phyloP scores from a whole-genome alignment of 1,284 basidiomycete genomes.

The Psilocybe mexicana region DNA sequence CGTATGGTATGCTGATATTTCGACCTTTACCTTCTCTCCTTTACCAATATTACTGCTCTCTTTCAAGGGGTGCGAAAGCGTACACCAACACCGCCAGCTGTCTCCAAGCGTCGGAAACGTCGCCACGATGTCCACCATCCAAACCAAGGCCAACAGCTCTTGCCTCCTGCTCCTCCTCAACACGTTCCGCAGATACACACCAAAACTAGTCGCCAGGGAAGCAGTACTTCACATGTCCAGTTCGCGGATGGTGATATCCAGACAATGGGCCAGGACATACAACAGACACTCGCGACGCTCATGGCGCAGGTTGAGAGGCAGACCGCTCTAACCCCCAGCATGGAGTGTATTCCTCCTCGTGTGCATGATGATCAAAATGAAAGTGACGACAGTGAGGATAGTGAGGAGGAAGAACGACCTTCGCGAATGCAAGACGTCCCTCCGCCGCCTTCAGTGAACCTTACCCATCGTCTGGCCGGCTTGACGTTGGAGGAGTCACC shows the following conservation, averaged over 20 bases:
- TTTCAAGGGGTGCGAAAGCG: too few species aligned
- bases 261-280: not conserved
- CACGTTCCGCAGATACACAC: too few species aligned
- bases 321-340: not conserved
- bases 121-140: too few species aligned
- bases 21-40: not conserved
- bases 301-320: not conserved
- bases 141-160: too few species aligned
- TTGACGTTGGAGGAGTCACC: constrained; percentile 3
- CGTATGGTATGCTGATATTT: not conserved
- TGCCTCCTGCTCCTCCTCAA: too few species aligned
- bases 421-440: not conserved
- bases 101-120: too few species aligned
- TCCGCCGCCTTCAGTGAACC: not conserved
- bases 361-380: not conserved
- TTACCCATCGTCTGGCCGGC: not conserved
- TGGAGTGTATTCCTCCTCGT: too few species aligned
- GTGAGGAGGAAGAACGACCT: not conserved
- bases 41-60: too few species aligned
- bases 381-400: not conserved
- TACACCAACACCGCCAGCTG: too few species aligned
- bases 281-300: not conserved
- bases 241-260: not conserved
- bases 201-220: not conserved
- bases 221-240: not conserved